phyloP scores from a whole-genome alignment of 768 basidiomycete genomes.

The Leucosporidium creatinivorum region DNA sequence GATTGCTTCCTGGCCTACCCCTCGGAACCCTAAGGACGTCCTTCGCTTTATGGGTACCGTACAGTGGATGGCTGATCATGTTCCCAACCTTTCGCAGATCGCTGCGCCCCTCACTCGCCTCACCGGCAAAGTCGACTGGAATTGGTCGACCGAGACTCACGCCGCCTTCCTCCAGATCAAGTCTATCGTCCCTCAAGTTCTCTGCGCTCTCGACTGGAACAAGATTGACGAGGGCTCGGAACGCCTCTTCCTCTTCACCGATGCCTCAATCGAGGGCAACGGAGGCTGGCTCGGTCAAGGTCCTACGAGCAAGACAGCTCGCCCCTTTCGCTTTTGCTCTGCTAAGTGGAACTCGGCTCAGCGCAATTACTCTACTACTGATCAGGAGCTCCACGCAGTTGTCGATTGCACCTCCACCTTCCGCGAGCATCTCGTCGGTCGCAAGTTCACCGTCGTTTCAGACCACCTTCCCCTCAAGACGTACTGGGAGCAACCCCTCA shows the following conservation, averaged over 20 bases:
- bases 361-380: conserved; percentile 10
- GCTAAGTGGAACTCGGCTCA: conserved; percentile 16
- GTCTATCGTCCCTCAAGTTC: neutral
- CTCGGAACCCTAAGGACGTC: conserved; percentile 10
- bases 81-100: conserved; percentile 3
- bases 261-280: conserved; percentile 9
- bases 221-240: conserved; percentile 1
- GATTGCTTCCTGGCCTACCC: conserved; percentile 5
- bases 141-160: conserved; percentile 3
- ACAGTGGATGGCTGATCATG: conserved; percentile 16
- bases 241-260: conserved; percentile 4
- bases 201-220: neutral
- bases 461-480: neutral
- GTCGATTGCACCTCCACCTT: conserved; percentile 5
- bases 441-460: neutral
- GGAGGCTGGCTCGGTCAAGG: conserved; percentile 19
- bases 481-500: too few species aligned
- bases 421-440: neutral
- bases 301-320: neutral
- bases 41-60: conserved; percentile 10
- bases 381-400: conserved; percentile 16
- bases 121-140: conserved; percentile 15
- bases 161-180: conserved; percentile 1
- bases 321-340: conserved; percentile 15
- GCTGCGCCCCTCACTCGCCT: conserved; percentile 1